A percentile compares a stretch with the other conserved stretches of the same genome.
phyloP scores from a whole-genome alignment of 2,329 filamentous ascomycete genomes.

The Mycosphaerella sp. region DNA sequence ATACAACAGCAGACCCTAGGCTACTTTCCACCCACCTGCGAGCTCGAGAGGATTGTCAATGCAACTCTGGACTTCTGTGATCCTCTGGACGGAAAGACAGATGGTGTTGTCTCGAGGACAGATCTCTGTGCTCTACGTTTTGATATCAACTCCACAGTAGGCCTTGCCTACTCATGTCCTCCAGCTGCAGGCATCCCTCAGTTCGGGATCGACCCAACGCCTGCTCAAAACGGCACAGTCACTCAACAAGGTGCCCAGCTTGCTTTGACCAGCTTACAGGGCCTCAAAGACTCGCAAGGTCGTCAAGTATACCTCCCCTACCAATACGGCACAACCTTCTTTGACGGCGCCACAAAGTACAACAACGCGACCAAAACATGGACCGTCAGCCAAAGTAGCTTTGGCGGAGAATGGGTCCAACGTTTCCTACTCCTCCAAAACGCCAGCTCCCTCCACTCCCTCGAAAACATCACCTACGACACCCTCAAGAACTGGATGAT shows the following conservation, averaged over 20 bases:
- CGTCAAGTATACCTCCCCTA: slow-evolving; percentile 41
- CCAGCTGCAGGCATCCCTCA: slow-evolving; percentile 27
- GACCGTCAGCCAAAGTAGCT: slow-evolving; percentile 32
- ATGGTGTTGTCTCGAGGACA: slow-evolving; percentile 49
- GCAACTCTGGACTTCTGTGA: slow-evolving; percentile 52
- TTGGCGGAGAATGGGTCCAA: slow-evolving; percentile 40
- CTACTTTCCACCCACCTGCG: slow-evolving; percentile 43
- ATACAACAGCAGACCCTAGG: slow-evolving; percentile 37
- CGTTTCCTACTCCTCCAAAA: slow-evolving; percentile 38
- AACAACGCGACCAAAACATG: slow-evolving; percentile 32
- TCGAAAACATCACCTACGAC: slow-evolving; percentile 50
- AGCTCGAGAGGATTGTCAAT: slow-evolving; percentile 49
- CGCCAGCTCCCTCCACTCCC: slow-evolving; percentile 32
- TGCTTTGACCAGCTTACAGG: slow-evolving; percentile 35
- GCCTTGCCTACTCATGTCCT: slow-evolving; percentile 43
- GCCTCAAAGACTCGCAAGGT: slow-evolving; percentile 38
- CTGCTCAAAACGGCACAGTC: slow-evolving; percentile 34
- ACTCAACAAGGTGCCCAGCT: slow-evolving; percentile 32
- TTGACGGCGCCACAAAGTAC: slow-evolving; percentile 36
- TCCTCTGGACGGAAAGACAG: slow-evolving; percentile 48
- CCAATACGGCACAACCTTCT: slow-evolving; percentile 27
- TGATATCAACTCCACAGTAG: slow-evolving; percentile 44
- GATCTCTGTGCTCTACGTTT: slow-evolving; percentile 46
- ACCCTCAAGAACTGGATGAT: slow-evolving; percentile 52
- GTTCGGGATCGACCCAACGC: slow-evolving; percentile 26